Conservation (phyloP, 2,329 filamentous ascomycete genomes). For the Fusarium coicis region DNA sequence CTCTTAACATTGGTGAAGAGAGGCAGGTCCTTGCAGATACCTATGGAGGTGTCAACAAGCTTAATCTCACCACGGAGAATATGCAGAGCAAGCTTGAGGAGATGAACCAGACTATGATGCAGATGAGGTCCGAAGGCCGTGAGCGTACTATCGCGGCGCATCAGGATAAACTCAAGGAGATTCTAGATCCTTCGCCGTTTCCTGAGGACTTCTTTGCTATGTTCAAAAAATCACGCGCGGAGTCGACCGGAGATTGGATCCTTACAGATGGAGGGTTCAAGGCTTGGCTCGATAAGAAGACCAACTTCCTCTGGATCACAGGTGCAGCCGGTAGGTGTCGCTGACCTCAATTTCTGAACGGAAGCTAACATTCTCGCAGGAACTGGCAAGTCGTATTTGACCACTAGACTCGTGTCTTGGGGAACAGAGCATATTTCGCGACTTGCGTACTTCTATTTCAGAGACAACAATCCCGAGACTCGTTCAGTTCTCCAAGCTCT, state of each 20-base stretch:
- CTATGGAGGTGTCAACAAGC: constrained; percentile 50
- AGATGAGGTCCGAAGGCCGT: constrained; percentile 49
- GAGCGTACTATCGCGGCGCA: constrained; percentile 48
- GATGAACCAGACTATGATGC: constrained; percentile 50
- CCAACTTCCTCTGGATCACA: constrained; percentile 55
- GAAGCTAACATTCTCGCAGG: constrained; percentile 34
- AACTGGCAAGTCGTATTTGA: constrained; percentile 59
- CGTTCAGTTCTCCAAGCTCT: constrained; percentile 58
- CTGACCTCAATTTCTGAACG: not conserved
- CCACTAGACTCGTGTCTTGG: constrained; percentile 57
- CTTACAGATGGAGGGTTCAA: constrained; percentile 52
- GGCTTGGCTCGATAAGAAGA: constrained; percentile 53
- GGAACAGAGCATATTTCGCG: constrained; percentile 49
- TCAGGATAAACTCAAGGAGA: constrained; percentile 52
- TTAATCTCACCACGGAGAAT: constrained; percentile 51
- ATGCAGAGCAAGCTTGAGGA: constrained; percentile 50
- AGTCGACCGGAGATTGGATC: constrained; percentile 60
- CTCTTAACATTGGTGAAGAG: constrained; percentile 55
- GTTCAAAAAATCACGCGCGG: constrained; percentile 54
- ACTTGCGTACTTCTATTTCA: constrained; percentile 60
- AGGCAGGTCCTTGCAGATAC: constrained; percentile 58
- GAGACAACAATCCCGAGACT: constrained; percentile 58
- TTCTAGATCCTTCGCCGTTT: constrained; percentile 56
- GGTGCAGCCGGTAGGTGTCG: constrained; percentile 53
- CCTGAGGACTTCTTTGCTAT: constrained; percentile 55